Evolutionary conservation across 768 basidiomycete species (phyloP), one percentile per base, ranked within the genome.

Genomic region (Lentinula raphanica): DNA sequence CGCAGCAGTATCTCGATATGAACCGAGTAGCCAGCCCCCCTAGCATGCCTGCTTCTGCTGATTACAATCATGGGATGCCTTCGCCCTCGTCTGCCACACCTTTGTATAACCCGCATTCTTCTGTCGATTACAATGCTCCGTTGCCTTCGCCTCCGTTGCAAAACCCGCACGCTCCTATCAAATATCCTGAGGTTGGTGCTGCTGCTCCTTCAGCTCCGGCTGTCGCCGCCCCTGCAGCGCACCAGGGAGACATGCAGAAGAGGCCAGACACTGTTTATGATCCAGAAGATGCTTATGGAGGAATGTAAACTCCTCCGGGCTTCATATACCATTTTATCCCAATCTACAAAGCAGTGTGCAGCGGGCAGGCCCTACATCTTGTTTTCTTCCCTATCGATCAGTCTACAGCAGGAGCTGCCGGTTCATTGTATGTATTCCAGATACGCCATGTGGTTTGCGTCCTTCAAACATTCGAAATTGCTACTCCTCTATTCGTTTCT

Each of bases 231-330:
- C 39, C 55, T 25, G 29, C 25, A 23, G 59, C 48, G 51, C 46
- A 58, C 31, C 11, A 0, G 8, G 17, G 17, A 54, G 66, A 70
- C 46, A 4, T 25, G 1, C 45, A 29, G n/a, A 72, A 73, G 66
- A 72, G 82, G 50, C 81, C 81, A 12, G 68, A 73, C 21, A 84
- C 83, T 12, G 71, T 82, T 55, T 89, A 88, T 62, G 78, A 84
- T 62, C 79, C 80, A 32, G 82, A 83, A 28, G 87, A 90, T 61
- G 86, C 83, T 46, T 90, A 90, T 62, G 85, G 79, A 25, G 88
- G 86, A 29, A 80, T 89, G 67, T 88, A 71, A 78, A 45, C 31
- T 4, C 15, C 23, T 38, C 29, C 36, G 42, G 19, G 19, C 19
- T 12, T 35, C 8, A 19, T 7, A 19, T 5, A 21, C 21, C 42